Percentiles rank a stretch among this genome's conserved stretches.
Evolutionary conservation across 2,329 filamentous ascomycete genomes (phyloP).

Genomic region (Botrytis squamosa): DNA sequence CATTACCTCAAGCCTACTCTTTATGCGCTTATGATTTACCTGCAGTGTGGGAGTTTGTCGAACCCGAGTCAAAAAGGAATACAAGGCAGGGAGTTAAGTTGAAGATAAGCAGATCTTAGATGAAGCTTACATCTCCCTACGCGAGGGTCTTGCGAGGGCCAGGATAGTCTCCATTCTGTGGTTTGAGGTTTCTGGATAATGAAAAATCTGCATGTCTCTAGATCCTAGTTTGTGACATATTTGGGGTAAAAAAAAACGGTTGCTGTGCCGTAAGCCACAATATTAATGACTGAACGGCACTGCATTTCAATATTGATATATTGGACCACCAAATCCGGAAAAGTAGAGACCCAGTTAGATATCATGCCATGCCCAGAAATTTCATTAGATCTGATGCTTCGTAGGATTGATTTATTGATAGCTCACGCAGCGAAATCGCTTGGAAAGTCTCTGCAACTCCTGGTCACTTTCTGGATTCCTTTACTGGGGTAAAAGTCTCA

Average conservation of each 20-base stretch:
- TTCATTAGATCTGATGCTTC: constrained; percentile 11
- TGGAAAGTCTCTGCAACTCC: neutral
- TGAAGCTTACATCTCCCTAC: neutral
- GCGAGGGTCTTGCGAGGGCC: neutral
- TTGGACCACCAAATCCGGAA: constrained; percentile 8
- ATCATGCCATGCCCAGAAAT: neutral
- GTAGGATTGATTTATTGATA: constrained; percentile 18
- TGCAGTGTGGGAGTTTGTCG: neutral
- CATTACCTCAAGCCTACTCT: neutral
- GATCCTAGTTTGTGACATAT: constrained; percentile 1
- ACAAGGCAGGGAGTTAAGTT: neutral
- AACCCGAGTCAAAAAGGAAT: constrained; percentile 7
- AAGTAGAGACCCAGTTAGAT: constrained; percentile 12
- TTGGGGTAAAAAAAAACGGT: constrained; percentile 15
- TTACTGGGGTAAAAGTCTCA: neutral
- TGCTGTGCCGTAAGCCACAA: constrained; percentile 19
- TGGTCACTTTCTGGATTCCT: constrained; percentile 13
- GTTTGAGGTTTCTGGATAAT: neutral
- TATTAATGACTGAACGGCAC: constrained; percentile 16
- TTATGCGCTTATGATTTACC: neutral
- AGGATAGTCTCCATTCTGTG: neutral
- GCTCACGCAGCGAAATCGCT: neutral
- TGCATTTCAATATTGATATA: constrained; percentile 19
- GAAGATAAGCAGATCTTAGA: constrained; percentile 9
- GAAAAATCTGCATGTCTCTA: constrained; percentile 2